phyloP scores from a whole-genome alignment of 1,284 basidiomycete species.

The Leccinum solheimii region DNA sequence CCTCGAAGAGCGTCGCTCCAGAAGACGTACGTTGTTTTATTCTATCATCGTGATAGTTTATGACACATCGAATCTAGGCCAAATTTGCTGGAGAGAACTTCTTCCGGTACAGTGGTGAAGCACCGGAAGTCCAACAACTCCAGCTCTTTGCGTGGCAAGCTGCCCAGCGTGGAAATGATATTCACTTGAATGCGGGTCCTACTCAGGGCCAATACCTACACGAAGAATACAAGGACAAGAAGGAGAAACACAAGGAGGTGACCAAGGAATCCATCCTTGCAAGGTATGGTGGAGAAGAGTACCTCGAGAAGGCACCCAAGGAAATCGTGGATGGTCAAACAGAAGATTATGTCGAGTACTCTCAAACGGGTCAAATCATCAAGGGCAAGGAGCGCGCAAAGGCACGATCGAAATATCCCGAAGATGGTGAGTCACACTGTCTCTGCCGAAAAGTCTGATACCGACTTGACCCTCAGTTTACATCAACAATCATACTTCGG shows the following conservation, averaged over 20 bases:
- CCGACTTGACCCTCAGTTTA: constrained; percentile 54
- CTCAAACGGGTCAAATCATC: constrained; percentile 85
- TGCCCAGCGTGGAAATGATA: constrained; percentile 88
- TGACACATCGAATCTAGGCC: constrained; percentile 50
- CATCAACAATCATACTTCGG: constrained; percentile 88
- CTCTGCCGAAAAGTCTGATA: constrained; percentile 5
- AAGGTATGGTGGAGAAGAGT: constrained; percentile 94
- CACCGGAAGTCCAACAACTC: constrained; percentile 86
- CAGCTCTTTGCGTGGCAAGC: constrained; percentile 99
- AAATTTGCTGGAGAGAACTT: constrained; percentile 97
- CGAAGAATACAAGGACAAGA: constrained; percentile 89
- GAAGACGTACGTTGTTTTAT: constrained; percentile 70
- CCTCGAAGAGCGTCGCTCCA: constrained; percentile 69
- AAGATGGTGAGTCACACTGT: constrained; percentile 69
- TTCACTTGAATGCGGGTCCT: constrained; percentile 95
- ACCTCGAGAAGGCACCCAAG: constrained; percentile 83
- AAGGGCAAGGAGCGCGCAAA: constrained; percentile 90
- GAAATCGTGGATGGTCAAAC: constrained; percentile 94
- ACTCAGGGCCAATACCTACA: constrained; percentile 94
- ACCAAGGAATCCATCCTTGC: constrained; percentile 85
- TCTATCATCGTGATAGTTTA: constrained; percentile 1
- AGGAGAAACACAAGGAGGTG: constrained; percentile 86
- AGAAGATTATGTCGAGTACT: constrained; percentile 98
- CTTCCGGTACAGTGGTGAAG: constrained; percentile 85
- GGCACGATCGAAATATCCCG: constrained; percentile 88